Base-by-base conservation (phyloP, 2,329 filamentous ascomycete genomes). In the Exophiala calicioides region DNA sequence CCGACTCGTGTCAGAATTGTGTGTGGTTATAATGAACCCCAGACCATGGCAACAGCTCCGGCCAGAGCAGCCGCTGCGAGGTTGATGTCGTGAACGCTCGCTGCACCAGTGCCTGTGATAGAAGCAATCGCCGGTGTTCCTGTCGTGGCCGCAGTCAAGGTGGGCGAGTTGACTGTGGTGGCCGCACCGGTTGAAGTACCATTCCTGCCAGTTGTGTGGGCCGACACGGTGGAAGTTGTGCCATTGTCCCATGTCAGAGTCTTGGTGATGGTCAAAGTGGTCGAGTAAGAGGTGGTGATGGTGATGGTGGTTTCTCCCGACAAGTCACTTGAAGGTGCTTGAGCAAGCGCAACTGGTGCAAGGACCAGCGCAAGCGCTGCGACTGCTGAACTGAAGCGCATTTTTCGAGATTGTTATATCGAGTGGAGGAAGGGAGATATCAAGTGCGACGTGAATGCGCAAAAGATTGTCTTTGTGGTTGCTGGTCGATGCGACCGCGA, bases 201-300 rank as follows among this genome's bases (percentile, higher is more conserved):
- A 24, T 54, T 54, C 43, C 44, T 48, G 10, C 44, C 40, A 6
- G 44, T 54, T 3, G 43, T 16, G 19, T 30, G 38, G 12, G 36
- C 40, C 20, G 37, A 38, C 37, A 26, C 46, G 42, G 23, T 50
- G 10, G 43, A 48, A 10, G 47, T 35, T 5, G 50, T 53, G n/a
- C 36, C 42, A 15, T 51, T 54, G 5, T 40, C 52, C 20, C 42
- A 51, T 9, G 44, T 51, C 5, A 57, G 47, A 24, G 47, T 51
- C 23, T 51, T 55, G 33, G 55, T 57, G 21, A 57, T 33, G 23
- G 52, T 57, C 27, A 50, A 41, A 2, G 55, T 57, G 34, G 48
- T 55, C 9, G 50, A 50, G 18, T 29, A 35, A 8, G 54, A 49
- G n/a, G 50, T 34, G n/a, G 50, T 50, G 20, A 50, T 29, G 8